phyloP scores from a whole-genome alignment of 2,329 filamentous ascomycete species.

The Ascochyta viciae-villosae region DNA sequence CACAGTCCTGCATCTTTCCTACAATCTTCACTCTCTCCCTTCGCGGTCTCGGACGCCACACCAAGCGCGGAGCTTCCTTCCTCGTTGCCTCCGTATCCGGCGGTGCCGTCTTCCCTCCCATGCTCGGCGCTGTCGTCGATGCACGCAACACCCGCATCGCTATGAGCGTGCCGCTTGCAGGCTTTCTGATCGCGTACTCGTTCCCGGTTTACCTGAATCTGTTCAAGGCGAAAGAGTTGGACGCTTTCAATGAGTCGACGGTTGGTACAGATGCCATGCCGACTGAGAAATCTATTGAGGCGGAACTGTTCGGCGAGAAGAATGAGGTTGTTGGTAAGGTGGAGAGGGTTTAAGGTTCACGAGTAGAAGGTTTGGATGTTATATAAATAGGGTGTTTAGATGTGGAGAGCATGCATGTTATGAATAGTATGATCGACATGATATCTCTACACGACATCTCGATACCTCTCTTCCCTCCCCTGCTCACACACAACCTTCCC shows the following conservation, averaged over 20 bases:
- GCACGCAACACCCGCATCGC: conserved; percentile 30
- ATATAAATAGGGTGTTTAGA: too few species aligned
- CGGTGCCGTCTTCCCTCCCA: conserved; percentile 37
- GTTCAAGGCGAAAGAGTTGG: conserved; percentile 37
- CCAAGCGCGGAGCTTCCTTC: conserved; percentile 38
- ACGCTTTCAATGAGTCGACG: conserved; percentile 29
- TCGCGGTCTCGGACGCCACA: conserved; percentile 35
- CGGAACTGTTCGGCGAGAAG: conserved; percentile 21
- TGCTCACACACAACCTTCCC: too few species aligned
- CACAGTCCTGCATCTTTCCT: conserved; percentile 38
- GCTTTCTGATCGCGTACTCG: conserved; percentile 38
- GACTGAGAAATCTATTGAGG: conserved; percentile 9
- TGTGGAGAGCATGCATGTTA: too few species aligned
- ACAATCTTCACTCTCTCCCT: conserved; percentile 39
- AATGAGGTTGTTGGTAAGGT: conserved; percentile 15
- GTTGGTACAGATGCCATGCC: conserved; percentile 19
- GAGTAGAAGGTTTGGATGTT: background rate
- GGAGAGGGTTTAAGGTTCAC: conserved; percentile 2
- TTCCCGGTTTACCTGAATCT: conserved; percentile 38
- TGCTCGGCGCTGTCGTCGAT: conserved; percentile 38
- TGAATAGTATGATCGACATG: too few species aligned
- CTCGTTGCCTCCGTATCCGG: conserved; percentile 34
- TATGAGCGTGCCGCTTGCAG: conserved; percentile 38
- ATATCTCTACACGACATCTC: too few species aligned
- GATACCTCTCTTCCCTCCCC: too few species aligned